Evolutionary conservation across 805 yeast species (phyloP).

Genomic region (Saccharomycopsis sp.): DNA sequence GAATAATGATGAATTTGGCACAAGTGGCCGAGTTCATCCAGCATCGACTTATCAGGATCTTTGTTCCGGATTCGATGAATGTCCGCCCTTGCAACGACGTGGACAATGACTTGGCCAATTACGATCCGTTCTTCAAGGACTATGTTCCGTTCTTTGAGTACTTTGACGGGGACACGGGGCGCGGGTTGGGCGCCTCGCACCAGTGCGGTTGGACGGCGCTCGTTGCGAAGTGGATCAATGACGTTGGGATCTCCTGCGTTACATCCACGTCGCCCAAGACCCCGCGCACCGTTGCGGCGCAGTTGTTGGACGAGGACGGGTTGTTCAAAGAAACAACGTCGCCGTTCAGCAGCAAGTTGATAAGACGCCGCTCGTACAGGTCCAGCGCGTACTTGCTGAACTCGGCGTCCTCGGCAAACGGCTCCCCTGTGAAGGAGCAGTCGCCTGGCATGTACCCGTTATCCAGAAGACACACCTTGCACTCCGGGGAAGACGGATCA

Average conservation of each 20-base stretch:
- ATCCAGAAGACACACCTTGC: conserved; percentile 23
- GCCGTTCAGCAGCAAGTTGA: conserved; percentile 45
- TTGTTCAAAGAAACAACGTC: conserved; percentile 27
- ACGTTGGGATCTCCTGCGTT: conserved; percentile 64
- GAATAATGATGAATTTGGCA: conserved; percentile 65
- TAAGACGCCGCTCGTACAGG: conserved; percentile 66
- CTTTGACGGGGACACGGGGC: conserved; percentile 89
- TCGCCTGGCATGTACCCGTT: conserved; percentile 22
- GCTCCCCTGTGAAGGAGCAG: conserved; percentile 51
- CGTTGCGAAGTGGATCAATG: conserved; percentile 85
- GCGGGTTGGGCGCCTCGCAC: conserved; percentile 89
- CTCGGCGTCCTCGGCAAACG: conserved; percentile 33
- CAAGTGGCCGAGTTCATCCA: conserved; percentile 87
- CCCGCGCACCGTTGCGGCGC: conserved; percentile 20
- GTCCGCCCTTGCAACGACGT: conserved; percentile 76
- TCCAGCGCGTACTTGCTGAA: conserved; percentile 62
- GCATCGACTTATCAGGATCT: conserved; percentile 72
- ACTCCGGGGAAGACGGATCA: conserved; percentile 3
- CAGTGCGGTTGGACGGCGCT: conserved; percentile 96
- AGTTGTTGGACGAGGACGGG: conserved; percentile 20
- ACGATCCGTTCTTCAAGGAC: conserved; percentile 65
- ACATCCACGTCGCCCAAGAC: conserved; percentile 22
- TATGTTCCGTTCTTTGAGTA: conserved; percentile 75
- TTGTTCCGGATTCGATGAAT: conserved; percentile 53
- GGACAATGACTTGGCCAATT: conserved; percentile 28